phyloP scores from a whole-genome alignment of 225 moss, liverwort and hornwort species.

The Ulota crispa region DNA sequence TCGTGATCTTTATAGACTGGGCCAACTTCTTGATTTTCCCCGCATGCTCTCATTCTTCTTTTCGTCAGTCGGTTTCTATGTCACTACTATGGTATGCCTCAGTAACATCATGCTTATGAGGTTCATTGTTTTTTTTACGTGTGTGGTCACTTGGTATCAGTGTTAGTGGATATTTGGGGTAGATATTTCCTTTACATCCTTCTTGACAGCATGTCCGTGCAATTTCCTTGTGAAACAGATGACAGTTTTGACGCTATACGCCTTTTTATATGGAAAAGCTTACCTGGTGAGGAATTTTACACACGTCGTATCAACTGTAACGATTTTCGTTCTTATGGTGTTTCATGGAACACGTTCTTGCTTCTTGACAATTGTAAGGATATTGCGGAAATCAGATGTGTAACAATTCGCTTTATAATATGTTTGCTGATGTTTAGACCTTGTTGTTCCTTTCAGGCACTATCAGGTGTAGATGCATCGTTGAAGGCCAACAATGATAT shows the following conservation, averaged over 20 bases:
- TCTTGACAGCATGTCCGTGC: constrained; percentile 19
- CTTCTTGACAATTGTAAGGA: neutral
- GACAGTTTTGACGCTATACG: constrained; percentile 90
- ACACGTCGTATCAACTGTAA: neutral
- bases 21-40: constrained; percentile 98
- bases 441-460: constrained; percentile 54
- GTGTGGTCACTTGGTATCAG: constrained; percentile 6
- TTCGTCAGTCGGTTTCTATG: constrained; percentile 97
- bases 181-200: neutral
- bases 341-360: constrained; percentile 8
- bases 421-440: constrained; percentile 4
- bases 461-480: constrained; percentile 84
- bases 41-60: constrained; percentile 99
- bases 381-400: neutral
- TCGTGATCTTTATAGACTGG: constrained; percentile 92
- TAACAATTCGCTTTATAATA: neutral
- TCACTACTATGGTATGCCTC: constrained; percentile 80
- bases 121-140: neutral
- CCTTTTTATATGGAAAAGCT: constrained; percentile 91
- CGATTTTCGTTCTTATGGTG: constrained; percentile 8
- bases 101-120: constrained; percentile 8
- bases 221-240: constrained; percentile 59
- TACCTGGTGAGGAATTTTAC: constrained; percentile 71
- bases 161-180: constrained; percentile 12
- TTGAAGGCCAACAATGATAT: constrained; percentile 64